A percentile compares a stretch with the other conserved stretches of the same genome.
Evolutionary conservation across 1,284 basidiomycete genomes (phyloP).

Genomic region (Cryptococcus deneoformans): DNA sequence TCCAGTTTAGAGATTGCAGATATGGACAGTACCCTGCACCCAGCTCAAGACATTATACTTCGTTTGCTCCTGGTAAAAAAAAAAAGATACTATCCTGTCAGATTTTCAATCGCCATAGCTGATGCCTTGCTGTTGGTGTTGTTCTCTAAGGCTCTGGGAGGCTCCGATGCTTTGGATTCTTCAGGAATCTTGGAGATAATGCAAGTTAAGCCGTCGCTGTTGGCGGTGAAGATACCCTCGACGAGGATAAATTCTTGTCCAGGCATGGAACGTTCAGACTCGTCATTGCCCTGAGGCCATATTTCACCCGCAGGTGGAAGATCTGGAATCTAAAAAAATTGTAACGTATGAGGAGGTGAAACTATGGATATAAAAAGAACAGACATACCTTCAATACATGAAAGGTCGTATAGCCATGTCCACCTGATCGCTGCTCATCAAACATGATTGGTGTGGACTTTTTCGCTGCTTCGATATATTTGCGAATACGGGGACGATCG

Average conservation of each 20-base stretch:
- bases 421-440: slow-evolving; percentile 27
- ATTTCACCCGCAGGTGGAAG: slow-evolving; percentile 22
- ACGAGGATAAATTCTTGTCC: slow-evolving; percentile 39
- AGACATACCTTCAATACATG: slow-evolving; percentile 30
- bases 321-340: slow-evolving; percentile 29
- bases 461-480: slow-evolving; percentile 38
- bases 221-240: slow-evolving; percentile 42
- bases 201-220: slow-evolving; percentile 37
- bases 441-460: slow-evolving; percentile 31
- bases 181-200: slow-evolving; percentile 17
- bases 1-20: no score
- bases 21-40: no score
- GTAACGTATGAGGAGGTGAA: neutral
- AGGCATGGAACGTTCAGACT: slow-evolving; percentile 30
- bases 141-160: no score
- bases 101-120: no score
- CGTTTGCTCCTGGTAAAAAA: no score
- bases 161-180: no score
- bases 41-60: no score
- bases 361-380: neutral
- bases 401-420: slow-evolving; percentile 36
- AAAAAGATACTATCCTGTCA: no score
- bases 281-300: slow-evolving; percentile 36
- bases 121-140: no score
- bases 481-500: slow-evolving; percentile 30